Base-by-base conservation (phyloP, 352 stramenopile species). In the Phytopythium delawarense region DNA sequence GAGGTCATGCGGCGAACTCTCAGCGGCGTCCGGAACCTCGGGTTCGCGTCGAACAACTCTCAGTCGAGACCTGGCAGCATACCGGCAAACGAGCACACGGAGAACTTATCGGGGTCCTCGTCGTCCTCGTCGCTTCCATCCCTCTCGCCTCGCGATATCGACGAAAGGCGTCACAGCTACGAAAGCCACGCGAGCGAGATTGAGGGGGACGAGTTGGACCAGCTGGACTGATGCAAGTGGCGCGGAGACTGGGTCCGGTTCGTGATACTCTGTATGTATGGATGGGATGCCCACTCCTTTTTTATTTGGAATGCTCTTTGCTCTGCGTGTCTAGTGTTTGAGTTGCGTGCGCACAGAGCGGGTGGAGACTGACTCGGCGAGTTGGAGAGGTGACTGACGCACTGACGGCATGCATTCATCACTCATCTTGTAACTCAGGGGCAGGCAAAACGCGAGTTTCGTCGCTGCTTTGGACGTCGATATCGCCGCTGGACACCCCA, bases 181-280 rank as follows among this genome's bases (percentile, higher is more conserved):
- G 48, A 45, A 44, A 86, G 74, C 63, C 65, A 49, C 32, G 57
- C 53, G 18, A 69, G 52, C 48, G 76, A 71, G 57, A 81, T 71
- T 58, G 70, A 79, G 40, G 69, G 81, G 34, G 79, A 89, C 64
- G 82, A 87, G 25, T 71, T 92, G 71, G 79, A 92, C 32, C 72
- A 80, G 61, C 69, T 92, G 37, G 83, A 92, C 57, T 92, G 59
- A 78, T 30, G 18, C n/a, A 9, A 50, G 32, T n/a, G 9, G 11
- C 34, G 21, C 18, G 42, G 20, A 21, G 39, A 45, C 39, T 45
- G 39, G 39, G 39, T 20, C 48, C 25, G 48, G 28, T 54, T 54
- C 28, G 48, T 39, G 15, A 6, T 18, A 25, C 25, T 54, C 25
- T 54, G 23, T 54, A 54, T 54, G 48, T 35, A 18, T 54, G 48